These are phyloP conservation scores for Leccinellum luteum DNA, from an alignment of 768 basidiomycete genomes.

Conservation along the genomic window DNA sequence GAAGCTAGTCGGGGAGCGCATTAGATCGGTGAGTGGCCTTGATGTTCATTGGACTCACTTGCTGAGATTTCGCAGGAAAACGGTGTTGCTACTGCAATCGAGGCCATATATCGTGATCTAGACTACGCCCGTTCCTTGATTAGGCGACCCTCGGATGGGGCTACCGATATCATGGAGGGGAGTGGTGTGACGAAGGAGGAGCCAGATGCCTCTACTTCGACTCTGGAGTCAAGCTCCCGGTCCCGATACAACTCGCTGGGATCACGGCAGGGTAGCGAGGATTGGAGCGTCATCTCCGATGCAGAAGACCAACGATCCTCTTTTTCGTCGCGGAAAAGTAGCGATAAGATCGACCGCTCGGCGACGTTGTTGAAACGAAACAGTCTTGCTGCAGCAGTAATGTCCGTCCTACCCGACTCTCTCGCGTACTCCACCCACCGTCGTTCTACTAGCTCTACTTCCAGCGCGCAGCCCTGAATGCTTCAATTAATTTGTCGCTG, in stretches of 20 bases:
- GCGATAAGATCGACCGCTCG: constrained; percentile 35
- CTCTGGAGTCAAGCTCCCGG: constrained; percentile 32
- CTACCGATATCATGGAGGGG: constrained; percentile 22
- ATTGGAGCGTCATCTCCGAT: constrained; percentile 88
- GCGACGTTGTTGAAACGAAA: constrained; percentile 55
- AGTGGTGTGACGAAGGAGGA: constrained; percentile 29
- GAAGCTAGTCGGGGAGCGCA: constrained; percentile 79
- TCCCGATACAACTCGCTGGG: constrained; percentile 57
- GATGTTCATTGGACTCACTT: background rate
- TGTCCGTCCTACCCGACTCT: constrained; percentile 60
- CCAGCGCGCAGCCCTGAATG: constrained; percentile 25
- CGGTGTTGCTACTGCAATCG: constrained; percentile 90
- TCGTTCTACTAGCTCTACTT: constrained; percentile 35
- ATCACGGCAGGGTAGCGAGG: constrained; percentile 65
- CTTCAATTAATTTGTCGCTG: background rate
- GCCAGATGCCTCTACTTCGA: constrained; percentile 27
- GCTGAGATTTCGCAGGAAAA: constrained; percentile 64
- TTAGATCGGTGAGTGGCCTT: constrained; percentile 60
- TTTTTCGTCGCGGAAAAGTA: constrained; percentile 48
- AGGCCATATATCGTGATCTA: constrained; percentile 93
- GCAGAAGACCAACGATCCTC: constrained; percentile 61
- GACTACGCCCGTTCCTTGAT: constrained; percentile 91
- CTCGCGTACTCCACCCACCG: constrained; percentile 42
- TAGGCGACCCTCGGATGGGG: constrained; percentile 45
- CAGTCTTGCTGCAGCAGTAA: constrained; percentile 59